Conservation (phyloP, 208 protist genomes). For the Leishmania guyanensis region DNA sequence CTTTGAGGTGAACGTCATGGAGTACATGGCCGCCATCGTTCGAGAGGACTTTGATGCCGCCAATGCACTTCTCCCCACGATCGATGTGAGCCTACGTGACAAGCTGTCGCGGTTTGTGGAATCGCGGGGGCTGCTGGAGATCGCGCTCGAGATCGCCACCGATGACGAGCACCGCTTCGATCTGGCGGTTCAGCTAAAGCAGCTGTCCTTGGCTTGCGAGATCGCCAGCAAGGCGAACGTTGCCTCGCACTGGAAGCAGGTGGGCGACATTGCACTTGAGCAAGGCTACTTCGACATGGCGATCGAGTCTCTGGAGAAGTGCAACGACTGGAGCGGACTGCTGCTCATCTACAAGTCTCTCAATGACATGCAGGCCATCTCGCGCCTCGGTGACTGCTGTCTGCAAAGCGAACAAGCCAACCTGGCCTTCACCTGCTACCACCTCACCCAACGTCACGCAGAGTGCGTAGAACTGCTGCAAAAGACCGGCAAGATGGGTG, state of each 20-base stretch:
- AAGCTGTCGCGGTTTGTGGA: constrained; percentile 96
- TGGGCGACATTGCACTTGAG: constrained; percentile 93
- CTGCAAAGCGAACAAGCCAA: constrained; percentile 84
- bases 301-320: constrained; percentile 59
- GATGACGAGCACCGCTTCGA: constrained; percentile 97
- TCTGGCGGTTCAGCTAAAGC: constrained; percentile 91
- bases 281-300: constrained; percentile 84
- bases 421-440: constrained; percentile 94
- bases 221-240: constrained; percentile 70
- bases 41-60: constrained; percentile 94
- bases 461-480: constrained; percentile 91
- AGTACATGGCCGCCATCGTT: constrained; percentile 98
- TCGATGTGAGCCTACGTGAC: constrained; percentile 84
- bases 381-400: constrained; percentile 67
- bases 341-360: constrained; percentile 80
- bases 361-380: constrained; percentile 73
- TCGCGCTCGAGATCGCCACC: constrained; percentile 93
- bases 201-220: constrained; percentile 72
- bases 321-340: constrained; percentile 72
- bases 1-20: constrained; percentile 93
- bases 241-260: constrained; percentile 93
- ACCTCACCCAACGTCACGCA: constrained; percentile 74
- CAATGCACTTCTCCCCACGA: constrained; percentile 68
- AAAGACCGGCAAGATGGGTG: constrained; percentile 76
- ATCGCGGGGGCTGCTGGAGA: constrained; percentile 88